Evolutionary conservation across 139 green algal genomes (phyloP).

Genomic region (Coccomyxa sp.): DNA sequence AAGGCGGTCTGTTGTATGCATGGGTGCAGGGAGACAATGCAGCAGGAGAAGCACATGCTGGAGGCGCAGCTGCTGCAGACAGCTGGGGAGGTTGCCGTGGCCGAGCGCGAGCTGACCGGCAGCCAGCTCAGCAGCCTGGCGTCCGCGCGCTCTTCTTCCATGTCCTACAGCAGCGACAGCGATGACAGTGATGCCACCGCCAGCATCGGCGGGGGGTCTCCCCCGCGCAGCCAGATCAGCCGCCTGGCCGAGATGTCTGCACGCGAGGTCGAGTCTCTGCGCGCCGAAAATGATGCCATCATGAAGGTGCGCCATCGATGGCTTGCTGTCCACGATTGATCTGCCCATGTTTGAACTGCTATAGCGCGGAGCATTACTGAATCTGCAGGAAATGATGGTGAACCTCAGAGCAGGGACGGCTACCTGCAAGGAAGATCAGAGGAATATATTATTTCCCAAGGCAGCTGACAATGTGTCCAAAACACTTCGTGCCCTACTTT

Average conservation of each 20-base stretch:
- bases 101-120: conserved; percentile 15
- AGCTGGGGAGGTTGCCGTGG: conserved; percentile 9
- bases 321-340: too few species aligned
- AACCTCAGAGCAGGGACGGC: too few species aligned
- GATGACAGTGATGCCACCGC: background rate
- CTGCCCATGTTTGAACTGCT: too few species aligned
- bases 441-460: too few species aligned
- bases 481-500: too few species aligned
- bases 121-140: background rate
- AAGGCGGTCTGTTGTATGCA: background rate
- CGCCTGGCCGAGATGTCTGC: background rate
- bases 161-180: background rate
- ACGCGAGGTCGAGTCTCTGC: conserved; percentile 3
- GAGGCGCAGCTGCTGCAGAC: conserved; percentile 23
- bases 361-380: too few species aligned
- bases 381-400: too few species aligned
- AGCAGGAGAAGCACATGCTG: conserved; percentile 21
- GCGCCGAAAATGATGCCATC: conserved; percentile 15
- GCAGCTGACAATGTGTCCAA: too few species aligned
- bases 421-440: too few species aligned
- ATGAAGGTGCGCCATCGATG: conserved; percentile 11
- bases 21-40: conserved; percentile 15
- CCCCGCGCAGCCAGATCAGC: background rate
- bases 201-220: conserved; percentile 2
- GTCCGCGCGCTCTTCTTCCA: background rate